phyloP scores from a whole-genome alignment of 768 basidiomycete genomes.

The Mycena galopus region DNA sequence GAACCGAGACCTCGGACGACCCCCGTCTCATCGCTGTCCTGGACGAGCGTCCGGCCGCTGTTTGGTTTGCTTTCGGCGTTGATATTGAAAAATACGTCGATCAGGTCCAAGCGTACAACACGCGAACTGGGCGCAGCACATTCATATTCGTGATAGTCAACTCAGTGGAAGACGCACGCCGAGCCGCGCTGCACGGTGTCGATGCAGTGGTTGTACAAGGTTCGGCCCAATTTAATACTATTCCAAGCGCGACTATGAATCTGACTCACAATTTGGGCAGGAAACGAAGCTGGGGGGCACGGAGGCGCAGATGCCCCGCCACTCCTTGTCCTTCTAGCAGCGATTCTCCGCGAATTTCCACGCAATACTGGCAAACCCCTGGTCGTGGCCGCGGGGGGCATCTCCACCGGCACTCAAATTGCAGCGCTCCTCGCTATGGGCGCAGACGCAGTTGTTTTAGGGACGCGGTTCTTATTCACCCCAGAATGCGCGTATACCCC shows the following conservation, averaged over 20 bases:
- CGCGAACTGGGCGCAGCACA: conserved; percentile 57
- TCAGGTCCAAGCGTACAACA: conserved; percentile 57
- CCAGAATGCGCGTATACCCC: conserved; percentile 55
- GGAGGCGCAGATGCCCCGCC: conserved; percentile 52
- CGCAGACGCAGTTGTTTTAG: conserved; percentile 59
- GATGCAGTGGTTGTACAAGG: conserved; percentile 80
- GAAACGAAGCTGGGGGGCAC: conserved; percentile 11
- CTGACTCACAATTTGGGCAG: neutral
- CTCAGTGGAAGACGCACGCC: conserved; percentile 61
- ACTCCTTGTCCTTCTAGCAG: conserved; percentile 52
- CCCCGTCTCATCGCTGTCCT: conserved; percentile 58
- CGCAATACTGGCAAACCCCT: conserved; percentile 44
- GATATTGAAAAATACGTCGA: conserved; percentile 65
- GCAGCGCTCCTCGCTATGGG: conserved; percentile 58
- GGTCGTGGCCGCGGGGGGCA: conserved; percentile 63
- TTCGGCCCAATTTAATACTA: conserved; percentile 36
- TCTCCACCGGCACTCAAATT: conserved; percentile 59
- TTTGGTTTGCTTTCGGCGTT: conserved; percentile 75
- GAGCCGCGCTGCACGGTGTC: conserved; percentile 60
- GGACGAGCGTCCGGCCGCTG: conserved; percentile 58
- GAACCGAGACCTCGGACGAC: conserved; percentile 48
- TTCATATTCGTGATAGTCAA: conserved; percentile 66
- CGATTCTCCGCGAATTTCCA: conserved; percentile 47
- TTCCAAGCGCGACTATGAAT: neutral
- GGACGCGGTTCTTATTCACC: conserved; percentile 64